Conservation (phyloP, 768 basidiomycete genomes). For the Tremella mesenterica region DNA sequence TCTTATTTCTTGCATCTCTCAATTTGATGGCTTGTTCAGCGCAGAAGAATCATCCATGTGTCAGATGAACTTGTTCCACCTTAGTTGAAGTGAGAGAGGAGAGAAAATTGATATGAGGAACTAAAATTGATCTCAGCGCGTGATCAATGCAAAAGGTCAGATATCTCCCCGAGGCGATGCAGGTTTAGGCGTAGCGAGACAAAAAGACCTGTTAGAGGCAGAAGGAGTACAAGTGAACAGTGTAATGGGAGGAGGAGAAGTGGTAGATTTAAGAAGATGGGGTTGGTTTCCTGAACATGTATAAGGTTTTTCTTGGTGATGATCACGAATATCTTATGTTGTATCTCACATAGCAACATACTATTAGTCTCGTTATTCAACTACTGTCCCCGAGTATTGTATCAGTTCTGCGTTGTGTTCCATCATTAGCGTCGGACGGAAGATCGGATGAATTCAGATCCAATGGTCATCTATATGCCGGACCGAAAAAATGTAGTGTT, state of each 20-base stretch:
- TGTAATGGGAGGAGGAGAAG: slow-evolving; percentile 49
- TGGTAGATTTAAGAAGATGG: slow-evolving; percentile 49
- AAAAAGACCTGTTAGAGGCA: slow-evolving; percentile 64
- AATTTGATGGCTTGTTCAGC: neutral
- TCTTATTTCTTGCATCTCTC: neutral
- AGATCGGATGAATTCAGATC: no score
- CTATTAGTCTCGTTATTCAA: neutral
- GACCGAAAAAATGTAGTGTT: no score
- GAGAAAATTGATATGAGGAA: neutral
- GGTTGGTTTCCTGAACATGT: slow-evolving; percentile 47
- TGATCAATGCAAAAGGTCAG: slow-evolving; percentile 36
- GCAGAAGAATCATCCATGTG: neutral
- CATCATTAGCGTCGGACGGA: no score
- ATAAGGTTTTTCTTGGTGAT: slow-evolving; percentile 8
- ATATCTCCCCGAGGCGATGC: slow-evolving; percentile 73
- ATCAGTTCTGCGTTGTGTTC: no score
- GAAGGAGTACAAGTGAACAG: slow-evolving; percentile 73
- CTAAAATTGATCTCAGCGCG: slow-evolving; percentile 20
- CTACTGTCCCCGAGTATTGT: no score
- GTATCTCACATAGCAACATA: neutral
- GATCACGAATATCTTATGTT: no score
- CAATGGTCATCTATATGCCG: no score
- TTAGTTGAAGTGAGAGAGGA: neutral
- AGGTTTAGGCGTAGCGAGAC: slow-evolving; percentile 66
- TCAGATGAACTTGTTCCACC: neutral